Conservation (phyloP, 768 basidiomycete species). For the Kwoniella heveanensis region DNA sequence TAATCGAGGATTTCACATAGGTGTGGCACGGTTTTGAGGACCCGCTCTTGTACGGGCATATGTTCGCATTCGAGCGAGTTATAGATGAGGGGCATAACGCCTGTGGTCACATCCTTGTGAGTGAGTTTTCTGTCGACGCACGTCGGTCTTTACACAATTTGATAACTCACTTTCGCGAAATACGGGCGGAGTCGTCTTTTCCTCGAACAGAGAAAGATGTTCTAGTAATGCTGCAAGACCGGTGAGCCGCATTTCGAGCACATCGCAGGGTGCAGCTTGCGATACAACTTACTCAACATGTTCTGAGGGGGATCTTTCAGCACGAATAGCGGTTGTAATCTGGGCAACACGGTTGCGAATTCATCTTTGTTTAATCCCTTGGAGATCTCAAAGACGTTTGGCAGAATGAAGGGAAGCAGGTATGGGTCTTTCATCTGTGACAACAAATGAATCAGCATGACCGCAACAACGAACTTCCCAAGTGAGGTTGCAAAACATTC, state of each 20-base stretch:
- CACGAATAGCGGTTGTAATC: constrained; percentile 82
- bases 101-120: constrained; percentile 58
- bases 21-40: constrained; percentile 76
- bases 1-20: constrained; percentile 94
- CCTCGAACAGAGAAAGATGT: constrained; percentile 80
- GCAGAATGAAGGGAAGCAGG: constrained; percentile 89
- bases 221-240: constrained; percentile 67
- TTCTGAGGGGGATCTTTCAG: constrained; percentile 96
- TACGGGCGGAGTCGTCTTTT: constrained; percentile 79
- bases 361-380: constrained; percentile 73
- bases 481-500: too few species aligned
- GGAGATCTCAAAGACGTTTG: constrained; percentile 91
- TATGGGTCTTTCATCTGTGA: constrained; percentile 76
- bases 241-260: background rate
- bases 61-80: constrained; percentile 96
- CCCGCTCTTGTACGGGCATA: constrained; percentile 85
- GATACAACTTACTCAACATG: constrained; percentile 66
- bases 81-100: constrained; percentile 94
- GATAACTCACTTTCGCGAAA: constrained; percentile 80
- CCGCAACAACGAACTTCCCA: background rate
- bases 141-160: too few species aligned
- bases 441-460: background rate
- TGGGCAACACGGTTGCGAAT: constrained; percentile 82
- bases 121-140: too few species aligned
- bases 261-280: background rate